Conservation (phyloP, 2,329 filamentous ascomycete genomes). For the Monilinia polystroma region DNA sequence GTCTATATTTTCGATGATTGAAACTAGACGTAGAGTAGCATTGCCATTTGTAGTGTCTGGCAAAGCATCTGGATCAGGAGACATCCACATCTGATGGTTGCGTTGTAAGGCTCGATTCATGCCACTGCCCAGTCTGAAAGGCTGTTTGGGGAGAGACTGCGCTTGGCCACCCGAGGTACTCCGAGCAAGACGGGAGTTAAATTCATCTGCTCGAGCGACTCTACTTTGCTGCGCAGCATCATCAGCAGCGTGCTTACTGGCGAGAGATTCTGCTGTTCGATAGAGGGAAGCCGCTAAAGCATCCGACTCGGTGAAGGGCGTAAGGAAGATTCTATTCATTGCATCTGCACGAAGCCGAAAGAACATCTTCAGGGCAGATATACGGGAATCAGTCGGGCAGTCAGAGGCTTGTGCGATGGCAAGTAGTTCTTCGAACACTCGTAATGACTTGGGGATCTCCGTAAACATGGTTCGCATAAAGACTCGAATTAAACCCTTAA, state of each 20-base stretch:
- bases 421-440: conserved; percentile 62
- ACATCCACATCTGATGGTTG: conserved; percentile 57
- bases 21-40: conserved; percentile 38
- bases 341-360: conserved; percentile 84
- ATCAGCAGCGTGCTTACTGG: conserved; percentile 43
- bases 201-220: conserved; percentile 42
- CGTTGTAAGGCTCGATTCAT: conserved; percentile 37
- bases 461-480: conserved; percentile 72
- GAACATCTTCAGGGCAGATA: conserved; percentile 74
- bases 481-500: conserved; percentile 69
- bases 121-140: conserved; percentile 37
- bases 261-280: conserved; percentile 56
- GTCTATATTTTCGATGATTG: conserved; percentile 26
- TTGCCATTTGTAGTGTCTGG: conserved; percentile 46
- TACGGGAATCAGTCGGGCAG: conserved; percentile 65
- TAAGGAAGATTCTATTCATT: conserved; percentile 72
- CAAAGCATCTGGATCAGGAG: conserved; percentile 56
- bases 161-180: conserved; percentile 39
- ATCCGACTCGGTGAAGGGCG: conserved; percentile 67
- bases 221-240: conserved; percentile 45
- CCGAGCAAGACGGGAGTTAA: conserved; percentile 34
- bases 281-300: conserved; percentile 70
- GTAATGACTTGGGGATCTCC: conserved; percentile 62
- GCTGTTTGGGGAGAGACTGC: conserved; percentile 42
- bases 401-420: conserved; percentile 59